These are phyloP conservation scores for Bothriochloa decipiens DNA, from an alignment of 176 grass and related monocot genomes.

Conservation along the genomic window DNA sequence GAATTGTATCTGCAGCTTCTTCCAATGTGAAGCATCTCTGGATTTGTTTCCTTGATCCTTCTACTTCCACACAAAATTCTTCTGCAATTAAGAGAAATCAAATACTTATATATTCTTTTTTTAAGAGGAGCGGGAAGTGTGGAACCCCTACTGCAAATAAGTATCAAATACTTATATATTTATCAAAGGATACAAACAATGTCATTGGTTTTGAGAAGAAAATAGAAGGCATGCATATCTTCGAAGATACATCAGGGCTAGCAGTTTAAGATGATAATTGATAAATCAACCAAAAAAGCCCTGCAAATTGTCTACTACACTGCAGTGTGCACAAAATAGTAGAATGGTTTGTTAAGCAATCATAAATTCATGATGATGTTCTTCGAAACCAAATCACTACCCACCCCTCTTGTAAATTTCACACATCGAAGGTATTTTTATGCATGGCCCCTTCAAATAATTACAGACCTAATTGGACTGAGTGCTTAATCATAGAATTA, in stretches of 20 bases:
- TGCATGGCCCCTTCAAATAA: neutral
- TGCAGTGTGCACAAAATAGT: neutral
- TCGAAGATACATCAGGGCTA: neutral
- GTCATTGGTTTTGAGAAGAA: slow-evolving; percentile 10
- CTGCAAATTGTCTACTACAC: neutral
- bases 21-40: slow-evolving; percentile 81
- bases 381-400: neutral
- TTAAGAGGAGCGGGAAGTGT: neutral
- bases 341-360: neutral
- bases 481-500: slow-evolving; percentile 15
- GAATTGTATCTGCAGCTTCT: slow-evolving; percentile 83
- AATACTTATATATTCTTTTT: neutral
- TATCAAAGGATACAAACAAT: slow-evolving; percentile 23
- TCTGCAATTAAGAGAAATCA: slow-evolving; percentile 42
- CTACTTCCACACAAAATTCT: slow-evolving; percentile 41
- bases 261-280: neutral
- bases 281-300: neutral
- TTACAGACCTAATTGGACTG: neutral
- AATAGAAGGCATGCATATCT: slow-evolving; percentile 11
- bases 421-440: neutral
- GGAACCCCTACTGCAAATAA: neutral
- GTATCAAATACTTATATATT: slow-evolving; percentile 31
- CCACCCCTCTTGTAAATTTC: neutral
- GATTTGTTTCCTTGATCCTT: slow-evolving; percentile 56
- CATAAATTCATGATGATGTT: neutral